Base-by-base conservation (phyloP, 441 rosid species). In the Bruguiera hainesii region DNA sequence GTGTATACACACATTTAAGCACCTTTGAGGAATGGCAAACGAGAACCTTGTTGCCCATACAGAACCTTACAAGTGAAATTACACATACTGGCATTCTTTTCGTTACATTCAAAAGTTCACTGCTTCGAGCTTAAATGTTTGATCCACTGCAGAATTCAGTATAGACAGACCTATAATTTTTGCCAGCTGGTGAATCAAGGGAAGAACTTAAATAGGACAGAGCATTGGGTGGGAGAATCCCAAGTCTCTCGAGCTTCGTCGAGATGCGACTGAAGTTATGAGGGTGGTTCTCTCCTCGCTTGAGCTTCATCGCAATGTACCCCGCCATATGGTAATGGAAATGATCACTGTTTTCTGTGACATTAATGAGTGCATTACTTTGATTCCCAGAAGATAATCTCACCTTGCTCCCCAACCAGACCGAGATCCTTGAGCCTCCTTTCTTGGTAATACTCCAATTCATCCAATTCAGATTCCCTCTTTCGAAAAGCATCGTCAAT, bases 341-440 rank as follows among this genome's bases (percentile, higher is more conserved):
- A 37, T 37, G 46, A 10, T 37, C 46, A 37, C 3, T 51, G 15
- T 53, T 39, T n/a, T 26, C 25, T 20, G 37, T 42, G 18, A 61
- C 30, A 31, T 59, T 28, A 33, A 60, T 16, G 61, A 52, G 25
- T 60, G 52, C 23, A 61, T 71, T 82, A 83, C 65, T 76, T 81
- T 37, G 78, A 63, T 68, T 88, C 97, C 96, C 97, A 88, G 75
- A 91, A 93, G 71, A 91, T 93, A 72, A 91, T 85, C 0, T 91
- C 96, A 25, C 98, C 99, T 84, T 89, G 92, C 79, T 89, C 97
- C 9, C 98, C 97, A 64, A 86, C 91, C 29, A 94, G 87, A 66
- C 99, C 99, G 61, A 89, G 96, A 57, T 85, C 96, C 79, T 76
- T 86, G 65, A 89, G 92, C 85, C 97, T 70, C 70, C 97, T 86